A percentile compares a stretch with the other conserved stretches of the same genome.
phyloP scores from a whole-genome alignment of 805 yeast genomes.

The Candida suzukii region DNA sequence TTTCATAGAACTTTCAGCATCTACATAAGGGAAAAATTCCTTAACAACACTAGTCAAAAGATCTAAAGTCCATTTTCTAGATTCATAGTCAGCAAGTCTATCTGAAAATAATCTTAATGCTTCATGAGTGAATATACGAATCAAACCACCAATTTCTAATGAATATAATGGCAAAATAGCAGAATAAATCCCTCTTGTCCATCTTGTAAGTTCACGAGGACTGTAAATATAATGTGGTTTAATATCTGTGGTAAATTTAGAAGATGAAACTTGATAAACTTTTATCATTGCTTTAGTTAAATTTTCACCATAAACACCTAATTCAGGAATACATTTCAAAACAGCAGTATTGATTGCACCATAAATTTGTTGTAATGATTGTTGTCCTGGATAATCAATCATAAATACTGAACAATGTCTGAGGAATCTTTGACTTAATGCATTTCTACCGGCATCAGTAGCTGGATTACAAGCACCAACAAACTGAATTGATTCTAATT shows the following conservation, averaged over 20 bases:
- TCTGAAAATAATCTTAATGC: slow-evolving; percentile 74
- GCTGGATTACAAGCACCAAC: slow-evolving; percentile 98
- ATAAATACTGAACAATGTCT: slow-evolving; percentile 59
- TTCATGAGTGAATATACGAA: slow-evolving; percentile 76
- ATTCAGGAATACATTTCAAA: slow-evolving; percentile 52
- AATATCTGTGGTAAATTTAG: slow-evolving; percentile 27
- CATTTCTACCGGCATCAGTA: slow-evolving; percentile 65
- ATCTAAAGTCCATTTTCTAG: slow-evolving; percentile 41
- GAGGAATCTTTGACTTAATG: slow-evolving; percentile 52
- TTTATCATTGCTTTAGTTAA: slow-evolving; percentile 62
- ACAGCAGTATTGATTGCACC: slow-evolving; percentile 46
- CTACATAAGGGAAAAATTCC: slow-evolving; percentile 39
- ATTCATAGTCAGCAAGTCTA: slow-evolving; percentile 43
- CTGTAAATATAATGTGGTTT: slow-evolving; percentile 68
- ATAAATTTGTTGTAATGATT: slow-evolving; percentile 65
- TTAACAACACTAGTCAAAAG: slow-evolving; percentile 27
- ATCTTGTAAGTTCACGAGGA: slow-evolving; percentile 87
- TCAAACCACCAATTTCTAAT: slow-evolving; percentile 33
- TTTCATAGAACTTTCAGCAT: slow-evolving; percentile 26
- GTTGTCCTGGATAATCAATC: slow-evolving; percentile 71
- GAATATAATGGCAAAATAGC: slow-evolving; percentile 16
- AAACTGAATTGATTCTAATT: slow-evolving; percentile 57
- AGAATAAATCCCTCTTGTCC: slow-evolving; percentile 68
- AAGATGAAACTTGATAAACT: slow-evolving; percentile 42
- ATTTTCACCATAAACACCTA: slow-evolving; percentile 43